Evolutionary conservation across 176 grass and related monocot species (phyloP), one percentile per base, ranked within the genome.

Genomic region (Otatea glauca): DNA sequence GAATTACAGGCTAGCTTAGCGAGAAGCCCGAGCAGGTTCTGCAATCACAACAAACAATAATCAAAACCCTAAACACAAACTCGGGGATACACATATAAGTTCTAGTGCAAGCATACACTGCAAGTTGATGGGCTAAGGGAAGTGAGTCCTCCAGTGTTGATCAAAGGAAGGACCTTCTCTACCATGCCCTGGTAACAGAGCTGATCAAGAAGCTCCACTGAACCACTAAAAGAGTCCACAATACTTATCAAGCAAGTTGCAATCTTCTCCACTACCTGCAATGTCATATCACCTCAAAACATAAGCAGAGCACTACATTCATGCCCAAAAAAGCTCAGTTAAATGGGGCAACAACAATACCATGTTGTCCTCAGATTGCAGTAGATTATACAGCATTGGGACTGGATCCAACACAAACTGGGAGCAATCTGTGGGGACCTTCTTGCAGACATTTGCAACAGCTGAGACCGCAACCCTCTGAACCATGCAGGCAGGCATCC

Each of bases 381-480:
- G 90, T 75, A 96, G 81, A 92, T 92, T 91, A 83, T 90, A 99
- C 60, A 99, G 60, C 24, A 78, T 54, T 25, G 91, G 91, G 41
- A 92, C 45, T 5, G 91, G 84, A 68, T 99, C 93, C 81, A 99
- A 72, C 42, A 99, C 90, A 81, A 89, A 60, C 16, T 92, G 51
- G 74, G 91, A 94, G 71, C 86, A 99, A 76, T 84, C 91, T 72
- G 20, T 39, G 6, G 93, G 84, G 48, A 92, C 61, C 86, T 93
- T 91, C 84, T 82, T 96, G 80, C 96, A 96, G 77, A 85, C 85
- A 80, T 94, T 96, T 20, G 86, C 93, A 6, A 94, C 90, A 65
- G 93, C 89, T 51, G 90, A 91, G 39, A 99, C 81, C 0, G 90
- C 96, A 43, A 92, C 90, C 92, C 86, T 95, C 96, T 97, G 92